Evolutionary conservation across 2,329 filamentous ascomycete genomes (phyloP).

Genomic region (Paecilomyces sp.): DNA sequence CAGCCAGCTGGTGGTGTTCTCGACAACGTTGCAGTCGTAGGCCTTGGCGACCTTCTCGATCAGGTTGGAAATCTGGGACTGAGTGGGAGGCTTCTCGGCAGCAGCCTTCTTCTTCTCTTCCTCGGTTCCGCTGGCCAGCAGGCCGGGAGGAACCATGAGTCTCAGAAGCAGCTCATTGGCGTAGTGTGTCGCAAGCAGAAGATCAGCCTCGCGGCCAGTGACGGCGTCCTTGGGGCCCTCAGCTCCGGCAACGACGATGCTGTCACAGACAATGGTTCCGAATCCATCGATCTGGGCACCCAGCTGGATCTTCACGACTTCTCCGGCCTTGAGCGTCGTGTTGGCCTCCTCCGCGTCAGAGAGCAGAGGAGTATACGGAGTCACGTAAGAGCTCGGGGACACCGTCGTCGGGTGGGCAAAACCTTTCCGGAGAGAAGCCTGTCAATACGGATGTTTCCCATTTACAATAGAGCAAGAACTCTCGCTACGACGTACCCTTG

Average conservation of each 20-base stretch:
- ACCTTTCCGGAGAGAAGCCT: slow-evolving; percentile 45
- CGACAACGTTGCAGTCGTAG: slow-evolving; percentile 87
- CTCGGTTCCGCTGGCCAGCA: slow-evolving; percentile 73
- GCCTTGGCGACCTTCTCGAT: slow-evolving; percentile 86
- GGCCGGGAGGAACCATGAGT: slow-evolving; percentile 83
- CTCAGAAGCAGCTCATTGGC: slow-evolving; percentile 91
- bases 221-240: slow-evolving; percentile 58
- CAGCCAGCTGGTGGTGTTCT: slow-evolving; percentile 96
- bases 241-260: slow-evolving; percentile 63
- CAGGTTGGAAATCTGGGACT: slow-evolving; percentile 77
- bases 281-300: slow-evolving; percentile 98
- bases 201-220: slow-evolving; percentile 72
- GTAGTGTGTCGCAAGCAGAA: slow-evolving; percentile 86
- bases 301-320: slow-evolving; percentile 96
- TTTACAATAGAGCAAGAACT: slow-evolving; percentile 1
- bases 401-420: slow-evolving; percentile 92
- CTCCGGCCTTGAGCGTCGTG: slow-evolving; percentile 70
- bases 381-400: slow-evolving; percentile 89
- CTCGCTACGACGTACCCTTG: slow-evolving; percentile 59
- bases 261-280: slow-evolving; percentile 92
- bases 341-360: slow-evolving; percentile 80
- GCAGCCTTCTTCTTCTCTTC: slow-evolving; percentile 94
- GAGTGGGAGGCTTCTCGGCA: slow-evolving; percentile 72
- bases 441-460: slow-evolving; percentile 11
- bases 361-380: slow-evolving; percentile 88